Evolutionary conservation across 257 asterid genomes (phyloP), one percentile per base, ranked within the genome.

Genomic region (Solanum ossicruentum): DNA sequence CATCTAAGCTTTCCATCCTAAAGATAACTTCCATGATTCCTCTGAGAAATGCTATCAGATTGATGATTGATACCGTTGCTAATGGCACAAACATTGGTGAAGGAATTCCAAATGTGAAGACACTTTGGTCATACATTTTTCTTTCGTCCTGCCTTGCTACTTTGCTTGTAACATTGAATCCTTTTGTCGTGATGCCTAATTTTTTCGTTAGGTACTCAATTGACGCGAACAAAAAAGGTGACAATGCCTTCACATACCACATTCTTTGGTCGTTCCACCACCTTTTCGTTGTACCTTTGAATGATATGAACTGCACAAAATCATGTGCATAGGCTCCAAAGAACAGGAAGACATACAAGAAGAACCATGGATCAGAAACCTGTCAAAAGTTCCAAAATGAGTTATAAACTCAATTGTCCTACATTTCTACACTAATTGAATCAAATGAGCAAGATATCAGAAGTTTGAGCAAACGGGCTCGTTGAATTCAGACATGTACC

Each of bases 221-320:
- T 0, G 57, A 18, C 15, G 90, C 92, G 10, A 90, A 90, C 3
- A 78, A 7, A 79, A 23, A 87, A 3, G 91, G 58, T 2, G 93
- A 89, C n/a, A 84, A 83, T 16, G 85, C 89, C 78, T 91, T 78
- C 9, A 89, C 83, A 26, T 89, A 84, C 93, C 92, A 92, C 90
- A 92, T 92, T 49, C 93, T 84, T 61, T 92, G 94, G 21, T 88
- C 91, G 26, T 88, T 92, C 94, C 93, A 90, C 91, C 92, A 92
- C 39, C 90, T 51, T 60, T 75, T 17, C 13, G 11, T 21, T 10
- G 79, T 78, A 15, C 87, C 87, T 45, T 51, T 12, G 66, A 56
- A 56, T 17, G 78, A 58, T 12, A 77, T 20, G 23, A 84, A 84
- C 26, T 84, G 84, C n/a, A 78, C 16, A 72, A 41, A 84, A 78